These are phyloP conservation scores for Erigeron canadensis DNA, from an alignment of 129 eudicot species.

Conservation along the genomic window DNA sequence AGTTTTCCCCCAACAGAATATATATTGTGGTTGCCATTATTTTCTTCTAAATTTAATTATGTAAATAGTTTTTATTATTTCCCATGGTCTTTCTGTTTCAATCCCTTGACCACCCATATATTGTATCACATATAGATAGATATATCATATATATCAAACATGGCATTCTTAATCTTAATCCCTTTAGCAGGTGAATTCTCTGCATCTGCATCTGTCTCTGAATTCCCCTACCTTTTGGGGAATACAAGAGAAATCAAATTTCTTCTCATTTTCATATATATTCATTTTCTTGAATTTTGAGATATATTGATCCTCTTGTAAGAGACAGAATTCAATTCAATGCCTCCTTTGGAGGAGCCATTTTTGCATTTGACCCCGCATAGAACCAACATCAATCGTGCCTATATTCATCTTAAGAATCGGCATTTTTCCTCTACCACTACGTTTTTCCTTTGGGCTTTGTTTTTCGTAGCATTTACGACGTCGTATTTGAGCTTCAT, in stretches of 20 bases:
- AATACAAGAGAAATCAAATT: conserved; percentile 32
- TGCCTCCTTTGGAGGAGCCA: conserved; percentile 53
- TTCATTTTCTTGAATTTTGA: conserved; percentile 12
- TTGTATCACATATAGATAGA: background rate
- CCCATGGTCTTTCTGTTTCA: no score
- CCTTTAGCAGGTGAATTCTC: conserved; percentile 27
- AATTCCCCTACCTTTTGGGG: conserved; percentile 45
- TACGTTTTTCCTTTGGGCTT: conserved; percentile 59
- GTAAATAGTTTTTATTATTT: background rate
- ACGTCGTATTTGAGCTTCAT: conserved; percentile 49
- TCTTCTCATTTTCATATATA: background rate
- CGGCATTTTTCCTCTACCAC: conserved; percentile 53
- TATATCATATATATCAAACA: conserved; percentile 5
- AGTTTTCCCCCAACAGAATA: no score
- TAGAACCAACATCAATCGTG: conserved; percentile 36
- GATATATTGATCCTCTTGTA: conserved; percentile 26
- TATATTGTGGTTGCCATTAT: no score
- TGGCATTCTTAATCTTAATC: conserved; percentile 20
- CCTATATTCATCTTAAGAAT: conserved; percentile 15
- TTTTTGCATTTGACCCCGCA: conserved; percentile 58
- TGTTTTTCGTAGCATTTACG: conserved; percentile 53
- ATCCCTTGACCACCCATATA: background rate
- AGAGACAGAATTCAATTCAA: conserved; percentile 27
- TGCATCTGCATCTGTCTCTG: conserved; percentile 37
- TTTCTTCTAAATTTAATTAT: no score